A percentile compares a stretch with the other conserved stretches of the same genome.
Conservation (phyloP, 2,329 filamentous ascomycete genomes). For the Stagonosporopsis vannaccii region DNA sequence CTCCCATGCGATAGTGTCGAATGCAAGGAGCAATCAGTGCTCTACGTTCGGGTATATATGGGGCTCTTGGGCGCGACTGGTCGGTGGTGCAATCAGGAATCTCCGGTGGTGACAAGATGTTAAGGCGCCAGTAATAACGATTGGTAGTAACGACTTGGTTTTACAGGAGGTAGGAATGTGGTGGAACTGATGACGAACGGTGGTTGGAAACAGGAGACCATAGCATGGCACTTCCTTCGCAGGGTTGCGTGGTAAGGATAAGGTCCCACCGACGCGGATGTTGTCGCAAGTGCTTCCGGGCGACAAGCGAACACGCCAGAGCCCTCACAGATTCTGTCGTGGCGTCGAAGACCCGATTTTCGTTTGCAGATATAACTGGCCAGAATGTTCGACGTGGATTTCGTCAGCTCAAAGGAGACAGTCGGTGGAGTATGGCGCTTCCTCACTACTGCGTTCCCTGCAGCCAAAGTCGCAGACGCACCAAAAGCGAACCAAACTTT, state of each 20-base stretch:
- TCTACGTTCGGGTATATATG: slow-evolving; percentile 29
- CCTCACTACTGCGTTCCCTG: no score
- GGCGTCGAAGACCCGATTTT: slow-evolving; percentile 34
- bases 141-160: slow-evolving; percentile 2
- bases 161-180: neutral
- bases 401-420: slow-evolving; percentile 36
- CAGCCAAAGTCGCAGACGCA: slow-evolving; percentile 28
- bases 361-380: slow-evolving; percentile 31
- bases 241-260: slow-evolving; percentile 30
- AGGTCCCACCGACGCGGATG: slow-evolving; percentile 26
- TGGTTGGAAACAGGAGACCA: slow-evolving; percentile 15
- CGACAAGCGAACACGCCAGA: slow-evolving; percentile 20
- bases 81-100: slow-evolving; percentile 8
- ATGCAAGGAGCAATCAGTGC: slow-evolving; percentile 26
- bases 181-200: slow-evolving; percentile 11
- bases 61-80: slow-evolving; percentile 19
- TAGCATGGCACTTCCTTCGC: slow-evolving; percentile 11
- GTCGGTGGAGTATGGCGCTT: slow-evolving; percentile 31
- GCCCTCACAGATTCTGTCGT: slow-evolving; percentile 23
- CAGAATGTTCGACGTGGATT: slow-evolving; percentile 43
- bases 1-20: slow-evolving; percentile 21
- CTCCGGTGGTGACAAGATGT: slow-evolving; percentile 7
- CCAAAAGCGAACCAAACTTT: slow-evolving; percentile 25
- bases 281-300: slow-evolving; percentile 21
- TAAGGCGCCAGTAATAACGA: slow-evolving; percentile 2